Evolutionary conservation across 2,329 filamentous ascomycete genomes (phyloP).

Genomic region (Xylaria sp.): DNA sequence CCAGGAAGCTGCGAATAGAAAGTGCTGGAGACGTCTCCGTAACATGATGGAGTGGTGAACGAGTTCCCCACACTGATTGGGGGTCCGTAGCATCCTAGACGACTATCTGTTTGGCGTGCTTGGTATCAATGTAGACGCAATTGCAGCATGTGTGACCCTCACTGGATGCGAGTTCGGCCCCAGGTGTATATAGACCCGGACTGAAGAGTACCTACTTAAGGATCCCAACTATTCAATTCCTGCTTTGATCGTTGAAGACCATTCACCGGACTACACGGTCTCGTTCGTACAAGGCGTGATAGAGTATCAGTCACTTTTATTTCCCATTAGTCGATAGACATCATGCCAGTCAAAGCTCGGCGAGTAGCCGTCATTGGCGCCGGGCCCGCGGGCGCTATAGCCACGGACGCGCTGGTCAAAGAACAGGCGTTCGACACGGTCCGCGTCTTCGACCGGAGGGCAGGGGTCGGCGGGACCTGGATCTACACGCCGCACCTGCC

Average conservation of each 20-base stretch:
- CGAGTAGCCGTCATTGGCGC: slow-evolving; percentile 60
- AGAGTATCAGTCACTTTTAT: background rate
- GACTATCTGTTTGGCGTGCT: slow-evolving; percentile 18
- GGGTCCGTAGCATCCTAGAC: slow-evolving; percentile 7
- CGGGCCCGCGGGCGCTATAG: slow-evolving; percentile 59
- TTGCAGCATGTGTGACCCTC: slow-evolving; percentile 23
- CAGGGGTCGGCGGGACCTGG: slow-evolving; percentile 30
- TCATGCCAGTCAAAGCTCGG: slow-evolving; percentile 21
- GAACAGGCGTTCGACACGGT: slow-evolving; percentile 59
- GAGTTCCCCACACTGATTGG: slow-evolving; percentile 5
- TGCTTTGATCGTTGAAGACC: background rate
- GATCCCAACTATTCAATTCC: background rate
- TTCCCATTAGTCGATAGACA: background rate
- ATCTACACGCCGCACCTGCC: slow-evolving; percentile 41
- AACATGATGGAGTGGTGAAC: background rate
- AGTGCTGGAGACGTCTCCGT: background rate
- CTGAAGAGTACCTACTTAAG: slow-evolving; percentile 6
- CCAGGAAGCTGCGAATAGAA: background rate
- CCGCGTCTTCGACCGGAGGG: slow-evolving; percentile 59
- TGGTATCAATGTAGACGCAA: slow-evolving; percentile 1
- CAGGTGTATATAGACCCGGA: background rate
- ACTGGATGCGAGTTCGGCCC: slow-evolving; percentile 9
- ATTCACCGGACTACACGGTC: background rate
- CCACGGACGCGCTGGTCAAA: slow-evolving; percentile 58
- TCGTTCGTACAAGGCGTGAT: background rate